These are phyloP conservation scores for Ambispora gerdemannii DNA, from an alignment of 192 early-diverging fungal genomes.

Conservation along the genomic window DNA sequence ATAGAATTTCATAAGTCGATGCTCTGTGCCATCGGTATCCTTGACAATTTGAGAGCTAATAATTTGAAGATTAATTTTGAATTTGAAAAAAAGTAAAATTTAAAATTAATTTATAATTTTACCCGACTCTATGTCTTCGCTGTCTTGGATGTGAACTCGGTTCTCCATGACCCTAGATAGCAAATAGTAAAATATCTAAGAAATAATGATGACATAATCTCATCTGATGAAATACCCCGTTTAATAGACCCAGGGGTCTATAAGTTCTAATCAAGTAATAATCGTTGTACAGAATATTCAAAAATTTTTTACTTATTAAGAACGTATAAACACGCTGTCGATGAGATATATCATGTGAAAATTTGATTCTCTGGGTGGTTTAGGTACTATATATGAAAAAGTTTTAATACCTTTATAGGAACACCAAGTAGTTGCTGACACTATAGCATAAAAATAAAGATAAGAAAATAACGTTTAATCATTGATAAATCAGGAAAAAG, in stretches of 20 bases:
- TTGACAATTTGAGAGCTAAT: constrained; percentile 44
- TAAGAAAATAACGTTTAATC: not conserved
- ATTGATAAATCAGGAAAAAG: not conserved
- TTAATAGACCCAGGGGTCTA: too few species aligned
- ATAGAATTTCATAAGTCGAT: constrained; percentile 53
- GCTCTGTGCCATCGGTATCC: constrained; percentile 43
- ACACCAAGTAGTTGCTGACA: constrained; percentile 31
- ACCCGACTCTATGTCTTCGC: constrained; percentile 3
- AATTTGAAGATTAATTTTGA: constrained; percentile 12
- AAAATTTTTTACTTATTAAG: too few species aligned
- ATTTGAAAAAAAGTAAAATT: not conserved
- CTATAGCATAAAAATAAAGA: constrained; percentile 3
- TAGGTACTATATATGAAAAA: too few species aligned
- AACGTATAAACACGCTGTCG: too few species aligned
- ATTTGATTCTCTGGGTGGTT: too few species aligned
- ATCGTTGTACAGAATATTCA: too few species aligned
- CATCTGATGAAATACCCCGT: too few species aligned
- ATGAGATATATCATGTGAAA: too few species aligned
- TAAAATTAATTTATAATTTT: not conserved
- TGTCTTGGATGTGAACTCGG: constrained; percentile 31
- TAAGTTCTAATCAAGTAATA: too few species aligned
- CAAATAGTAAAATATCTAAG: too few species aligned
- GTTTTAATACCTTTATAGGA: constrained; percentile 37
- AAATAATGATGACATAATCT: too few species aligned
- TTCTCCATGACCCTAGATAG: constrained; percentile 35